These are phyloP conservation scores for Metschnikowia aberdeeniae DNA, from an alignment of 805 yeast genomes.

Conservation along the genomic window DNA sequence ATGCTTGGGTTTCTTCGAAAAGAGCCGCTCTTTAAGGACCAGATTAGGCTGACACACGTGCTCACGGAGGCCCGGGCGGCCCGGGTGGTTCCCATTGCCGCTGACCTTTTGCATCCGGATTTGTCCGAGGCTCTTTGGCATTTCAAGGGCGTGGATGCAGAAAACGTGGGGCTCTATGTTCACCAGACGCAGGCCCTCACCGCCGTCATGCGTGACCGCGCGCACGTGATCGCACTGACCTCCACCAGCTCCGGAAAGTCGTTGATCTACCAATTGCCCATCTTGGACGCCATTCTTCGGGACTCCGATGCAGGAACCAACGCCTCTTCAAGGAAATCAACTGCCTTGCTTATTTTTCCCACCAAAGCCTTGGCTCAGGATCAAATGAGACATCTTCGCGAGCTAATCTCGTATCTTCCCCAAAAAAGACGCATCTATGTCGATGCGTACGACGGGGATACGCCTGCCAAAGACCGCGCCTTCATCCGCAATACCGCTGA, in stretches of 20 bases:
- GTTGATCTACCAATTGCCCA: constrained; percentile 84
- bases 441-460: constrained; percentile 94
- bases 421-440: constrained; percentile 45
- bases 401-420: constrained; percentile 48
- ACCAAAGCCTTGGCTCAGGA: constrained; percentile 98
- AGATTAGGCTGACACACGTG: constrained; percentile 53
- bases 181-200: constrained; percentile 83
- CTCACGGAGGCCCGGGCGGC: constrained; percentile 46
- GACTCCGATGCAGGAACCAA: constrained; percentile 33
- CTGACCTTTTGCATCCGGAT: constrained; percentile 46
- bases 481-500: constrained; percentile 60
- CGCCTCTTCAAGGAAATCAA: constrained; percentile 31
- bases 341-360: constrained; percentile 88
- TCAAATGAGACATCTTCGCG: constrained; percentile 76
- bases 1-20: constrained; percentile 48
- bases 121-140: constrained; percentile 45
- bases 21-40: constrained; percentile 54
- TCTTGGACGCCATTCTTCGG: constrained; percentile 46
- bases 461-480: constrained; percentile 53
- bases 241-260: constrained; percentile 97
- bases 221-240: constrained; percentile 84
- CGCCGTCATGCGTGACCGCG: constrained; percentile 44
- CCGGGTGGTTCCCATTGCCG: constrained; percentile 36
- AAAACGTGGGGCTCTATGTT: constrained; percentile 52
- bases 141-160: constrained; percentile 36